Conservation (phyloP, 2,329 filamentous ascomycete species). For the Diaporthe sp. region DNA sequence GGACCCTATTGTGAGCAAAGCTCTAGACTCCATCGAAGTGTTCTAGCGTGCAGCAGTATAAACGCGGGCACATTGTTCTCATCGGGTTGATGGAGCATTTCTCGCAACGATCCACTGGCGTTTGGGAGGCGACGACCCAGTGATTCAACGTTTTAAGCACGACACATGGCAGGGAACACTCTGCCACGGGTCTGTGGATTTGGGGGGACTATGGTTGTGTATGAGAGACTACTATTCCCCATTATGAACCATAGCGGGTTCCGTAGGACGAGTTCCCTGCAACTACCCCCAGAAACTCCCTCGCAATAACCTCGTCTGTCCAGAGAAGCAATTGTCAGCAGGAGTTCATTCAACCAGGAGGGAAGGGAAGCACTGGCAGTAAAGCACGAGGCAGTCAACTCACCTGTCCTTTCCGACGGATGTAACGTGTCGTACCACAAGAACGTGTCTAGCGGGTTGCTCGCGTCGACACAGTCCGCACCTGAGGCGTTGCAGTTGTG, state of each 20-base stretch:
- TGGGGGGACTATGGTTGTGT: background rate
- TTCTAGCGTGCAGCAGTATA: background rate
- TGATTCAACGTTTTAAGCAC: background rate
- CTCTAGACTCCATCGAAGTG: background rate
- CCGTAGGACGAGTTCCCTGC: conserved; percentile 45
- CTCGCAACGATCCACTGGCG: background rate
- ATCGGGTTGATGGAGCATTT: background rate
- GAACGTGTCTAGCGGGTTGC: conserved; percentile 69
- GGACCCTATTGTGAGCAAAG: background rate
- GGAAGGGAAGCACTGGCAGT: background rate
- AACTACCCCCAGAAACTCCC: conserved; percentile 47
- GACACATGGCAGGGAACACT: background rate
- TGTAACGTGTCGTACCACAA: conserved; percentile 83
- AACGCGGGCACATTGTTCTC: background rate
- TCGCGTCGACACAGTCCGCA: conserved; percentile 54
- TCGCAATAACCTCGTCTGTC: conserved; percentile 48
- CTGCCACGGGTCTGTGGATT: no score
- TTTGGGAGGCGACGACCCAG: background rate
- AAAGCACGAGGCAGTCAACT: conserved; percentile 51
- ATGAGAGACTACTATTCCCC: background rate
- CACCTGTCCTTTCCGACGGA: conserved; percentile 74
- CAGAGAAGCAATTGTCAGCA: background rate
- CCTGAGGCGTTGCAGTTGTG: conserved; percentile 62
- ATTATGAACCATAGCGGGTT: conserved; percentile 17
- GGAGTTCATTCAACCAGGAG: no score